phyloP scores from a whole-genome alignment of 2,329 filamentous ascomycete genomes.

The Cladosporium velox region DNA sequence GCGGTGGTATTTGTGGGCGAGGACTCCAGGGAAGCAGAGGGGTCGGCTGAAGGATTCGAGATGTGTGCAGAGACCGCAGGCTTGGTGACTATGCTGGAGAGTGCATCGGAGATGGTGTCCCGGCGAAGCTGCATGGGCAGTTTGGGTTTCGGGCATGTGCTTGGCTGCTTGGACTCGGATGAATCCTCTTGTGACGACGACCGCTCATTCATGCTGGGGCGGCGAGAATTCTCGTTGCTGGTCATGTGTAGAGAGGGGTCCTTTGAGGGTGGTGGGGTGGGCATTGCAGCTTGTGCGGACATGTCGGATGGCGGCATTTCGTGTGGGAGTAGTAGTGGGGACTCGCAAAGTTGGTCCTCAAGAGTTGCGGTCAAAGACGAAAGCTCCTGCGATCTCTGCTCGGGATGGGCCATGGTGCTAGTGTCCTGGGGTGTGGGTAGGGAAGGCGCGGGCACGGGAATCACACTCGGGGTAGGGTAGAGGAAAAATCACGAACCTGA shows the following conservation, averaged over 20 bases:
- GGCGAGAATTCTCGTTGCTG: constrained; percentile 18
- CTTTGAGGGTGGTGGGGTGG: constrained; percentile 46
- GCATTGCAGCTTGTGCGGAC: constrained; percentile 34
- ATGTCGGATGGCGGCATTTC: constrained; percentile 33
- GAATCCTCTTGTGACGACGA: constrained; percentile 9
- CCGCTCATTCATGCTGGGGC: constrained; percentile 14
- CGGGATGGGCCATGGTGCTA: constrained; percentile 23
- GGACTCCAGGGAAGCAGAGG: constrained; percentile 32
- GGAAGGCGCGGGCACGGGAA: constrained; percentile 11
- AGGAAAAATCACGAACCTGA: constrained; percentile 87
- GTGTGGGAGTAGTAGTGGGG: constrained; percentile 41
- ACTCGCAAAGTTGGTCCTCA: constrained; percentile 26
- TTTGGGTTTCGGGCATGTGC: constrained; percentile 9
- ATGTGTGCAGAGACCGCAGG: constrained; percentile 68
- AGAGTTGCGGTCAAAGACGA: constrained; percentile 18
- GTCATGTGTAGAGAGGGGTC: constrained; percentile 37
- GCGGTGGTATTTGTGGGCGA: not conserved
- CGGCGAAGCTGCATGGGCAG: constrained; percentile 37
- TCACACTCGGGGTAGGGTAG: constrained; percentile 6
- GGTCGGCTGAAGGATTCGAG: constrained; percentile 64
- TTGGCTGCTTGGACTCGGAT: not conserved
- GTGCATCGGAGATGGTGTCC: constrained; percentile 47
- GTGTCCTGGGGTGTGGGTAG: constrained; percentile 19
- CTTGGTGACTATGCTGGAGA: constrained; percentile 65
- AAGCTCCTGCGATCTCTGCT: constrained; percentile 15